A percentile compares a stretch with the other conserved stretches of the same genome.
Conservation (phyloP, 768 basidiomycete genomes). For the Lactarius deliciosus region DNA sequence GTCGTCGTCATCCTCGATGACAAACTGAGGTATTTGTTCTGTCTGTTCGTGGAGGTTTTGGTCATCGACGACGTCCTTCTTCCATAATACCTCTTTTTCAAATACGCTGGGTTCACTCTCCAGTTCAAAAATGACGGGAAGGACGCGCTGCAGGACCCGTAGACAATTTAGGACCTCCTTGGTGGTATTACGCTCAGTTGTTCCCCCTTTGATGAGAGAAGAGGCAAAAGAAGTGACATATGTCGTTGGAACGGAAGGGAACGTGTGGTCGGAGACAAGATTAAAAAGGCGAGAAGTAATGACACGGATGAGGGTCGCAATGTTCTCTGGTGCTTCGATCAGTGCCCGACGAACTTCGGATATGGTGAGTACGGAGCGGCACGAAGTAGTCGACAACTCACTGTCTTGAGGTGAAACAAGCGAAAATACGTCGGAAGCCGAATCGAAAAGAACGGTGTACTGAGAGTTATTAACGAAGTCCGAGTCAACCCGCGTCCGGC, state of each 20-base stretch:
- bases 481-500: neutral
- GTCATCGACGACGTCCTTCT: conserved; percentile 48
- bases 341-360: conserved; percentile 76
- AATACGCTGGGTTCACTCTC: conserved; percentile 71
- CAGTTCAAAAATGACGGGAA: conserved; percentile 86
- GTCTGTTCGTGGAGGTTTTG: conserved; percentile 32
- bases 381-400: neutral
- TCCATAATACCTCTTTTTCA: conserved; percentile 80
- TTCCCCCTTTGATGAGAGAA: conserved; percentile 62
- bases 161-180: conserved; percentile 91
- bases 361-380: conserved; percentile 13
- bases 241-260: conserved; percentile 57
- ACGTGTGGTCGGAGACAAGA: conserved; percentile 76
- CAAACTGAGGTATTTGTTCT: conserved; percentile 60
- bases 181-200: conserved; percentile 62
- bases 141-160: conserved; percentile 82
- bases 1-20: conserved; percentile 85
- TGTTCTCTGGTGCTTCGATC: conserved; percentile 79
- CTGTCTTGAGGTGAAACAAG: conserved; percentile 38
- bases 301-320: conserved; percentile 76
- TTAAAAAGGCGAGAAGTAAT: conserved; percentile 69
- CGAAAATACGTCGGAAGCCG: conserved; percentile 87
- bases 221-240: conserved; percentile 67
- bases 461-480: conserved; percentile 34
- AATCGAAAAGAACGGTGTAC: conserved; percentile 86